A percentile compares a stretch with the other conserved stretches of the same genome.
Evolutionary conservation across 2,329 filamentous ascomycete genomes (phyloP).

Genomic region (Diaporthe citri): DNA sequence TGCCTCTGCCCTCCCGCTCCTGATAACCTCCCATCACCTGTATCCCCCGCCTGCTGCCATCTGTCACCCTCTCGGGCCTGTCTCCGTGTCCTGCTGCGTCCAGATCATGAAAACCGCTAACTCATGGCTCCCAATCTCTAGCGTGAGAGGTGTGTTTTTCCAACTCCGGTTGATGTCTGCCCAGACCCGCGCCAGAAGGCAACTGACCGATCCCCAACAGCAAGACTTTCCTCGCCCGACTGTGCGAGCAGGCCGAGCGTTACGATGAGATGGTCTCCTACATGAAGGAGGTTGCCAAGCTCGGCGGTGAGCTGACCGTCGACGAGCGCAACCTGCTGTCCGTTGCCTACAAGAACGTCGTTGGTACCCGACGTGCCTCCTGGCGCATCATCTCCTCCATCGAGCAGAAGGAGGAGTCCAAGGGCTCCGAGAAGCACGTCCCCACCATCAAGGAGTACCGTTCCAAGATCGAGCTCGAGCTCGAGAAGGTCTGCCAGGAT

Average conservation of each 20-base stretch:
- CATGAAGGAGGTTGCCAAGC: slow-evolving; percentile 99
- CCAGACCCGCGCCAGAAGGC: slow-evolving; percentile 39
- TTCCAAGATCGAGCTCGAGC: slow-evolving; percentile 97
- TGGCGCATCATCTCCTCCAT: slow-evolving; percentile 99
- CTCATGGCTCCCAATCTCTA: slow-evolving; percentile 39
- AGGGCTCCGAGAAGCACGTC: slow-evolving; percentile 96
- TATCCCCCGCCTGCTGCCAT: background rate
- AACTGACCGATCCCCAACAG: slow-evolving; percentile 64
- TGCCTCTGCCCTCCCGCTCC: background rate
- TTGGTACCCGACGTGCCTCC: slow-evolving; percentile 96
- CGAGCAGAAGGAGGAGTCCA: slow-evolving; percentile 99
- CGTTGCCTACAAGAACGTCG: slow-evolving; percentile 99
- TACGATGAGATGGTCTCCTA: slow-evolving; percentile 99
- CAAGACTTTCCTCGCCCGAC: slow-evolving; percentile 99
- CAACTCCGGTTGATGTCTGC: slow-evolving; percentile 28
- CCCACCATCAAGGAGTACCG: slow-evolving; percentile 95
- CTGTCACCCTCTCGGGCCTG: background rate
- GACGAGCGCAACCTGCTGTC: slow-evolving; percentile 99
- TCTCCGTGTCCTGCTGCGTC: background rate
- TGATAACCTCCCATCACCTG: background rate
- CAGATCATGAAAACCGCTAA: slow-evolving; percentile 43
- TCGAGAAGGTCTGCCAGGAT: slow-evolving; percentile 98
- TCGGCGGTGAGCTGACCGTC: slow-evolving; percentile 84
- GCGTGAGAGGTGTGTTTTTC: slow-evolving; percentile 49
- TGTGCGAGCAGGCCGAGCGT: slow-evolving; percentile 99